phyloP scores from a whole-genome alignment of 305 asterid genomes.

The Solanum hybrid region DNA sequence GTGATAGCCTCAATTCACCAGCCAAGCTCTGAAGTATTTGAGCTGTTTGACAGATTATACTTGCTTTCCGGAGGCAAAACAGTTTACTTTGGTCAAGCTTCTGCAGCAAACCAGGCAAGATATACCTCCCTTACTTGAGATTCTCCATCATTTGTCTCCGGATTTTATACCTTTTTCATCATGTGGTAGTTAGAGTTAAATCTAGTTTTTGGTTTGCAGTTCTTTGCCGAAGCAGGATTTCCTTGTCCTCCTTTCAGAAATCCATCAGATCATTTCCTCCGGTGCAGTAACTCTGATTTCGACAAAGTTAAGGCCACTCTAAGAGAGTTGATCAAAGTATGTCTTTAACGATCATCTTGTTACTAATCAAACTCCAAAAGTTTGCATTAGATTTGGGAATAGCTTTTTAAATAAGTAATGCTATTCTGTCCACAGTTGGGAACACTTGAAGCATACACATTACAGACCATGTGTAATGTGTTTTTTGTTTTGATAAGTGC shows the following conservation, averaged over 20 bases:
- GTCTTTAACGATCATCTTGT: not conserved
- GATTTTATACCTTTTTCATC: not conserved
- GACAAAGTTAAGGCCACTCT: conserved; percentile 95
- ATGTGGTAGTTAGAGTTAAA: not conserved
- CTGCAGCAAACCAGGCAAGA: conserved; percentile 55
- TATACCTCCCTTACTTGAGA: not conserved
- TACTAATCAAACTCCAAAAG: not conserved
- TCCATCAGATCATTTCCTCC: conserved; percentile 89
- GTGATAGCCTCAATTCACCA: conserved; percentile 95
- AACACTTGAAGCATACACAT: not conserved
- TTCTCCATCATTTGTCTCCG: not conserved
- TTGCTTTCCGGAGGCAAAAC: conserved; percentile 86
- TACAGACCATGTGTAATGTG: not conserved
- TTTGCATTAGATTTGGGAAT: not conserved
- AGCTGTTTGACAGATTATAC: conserved; percentile 78
- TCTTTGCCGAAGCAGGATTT: conserved; percentile 82
- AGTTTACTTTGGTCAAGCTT: conserved; percentile 84
- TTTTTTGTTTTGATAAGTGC: not conserved
- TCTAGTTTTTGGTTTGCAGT: conserved; percentile 34
- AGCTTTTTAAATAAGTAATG: too few relatives aligned
- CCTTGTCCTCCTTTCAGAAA: conserved; percentile 87
- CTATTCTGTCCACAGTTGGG: not conserved
- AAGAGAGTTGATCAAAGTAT: conserved; percentile 90
- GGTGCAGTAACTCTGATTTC: conserved; percentile 79
- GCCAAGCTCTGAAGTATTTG: conserved; percentile 97